Base-by-base conservation (phyloP, 1,139 yeast species). In the Komagataea norvegica region DNA sequence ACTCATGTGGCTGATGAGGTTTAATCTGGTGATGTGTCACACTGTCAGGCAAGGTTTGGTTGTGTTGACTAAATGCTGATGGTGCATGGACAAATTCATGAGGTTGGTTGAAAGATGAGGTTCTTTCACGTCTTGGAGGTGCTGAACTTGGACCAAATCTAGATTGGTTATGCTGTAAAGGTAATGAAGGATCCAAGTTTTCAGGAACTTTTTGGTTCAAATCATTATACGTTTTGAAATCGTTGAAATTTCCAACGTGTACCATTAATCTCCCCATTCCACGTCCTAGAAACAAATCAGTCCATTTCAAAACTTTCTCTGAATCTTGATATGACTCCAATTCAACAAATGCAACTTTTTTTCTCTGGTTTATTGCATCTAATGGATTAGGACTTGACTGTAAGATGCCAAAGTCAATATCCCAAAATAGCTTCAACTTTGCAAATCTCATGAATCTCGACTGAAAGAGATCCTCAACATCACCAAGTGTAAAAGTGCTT, bases 281-380 rank as follows among this genome's bases (percentile, higher is more conserved):
- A 13, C 41, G 33, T 1, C 45, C 51, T n/a, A 51, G 22, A 32
- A 33, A 40, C 9, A 49, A 25, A 31, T 48, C 52, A 25, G 24
- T 31, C 57, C 57, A 49, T 33, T 45, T 47, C 35, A 60, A 38
- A 23, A 62, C 62, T 44, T 63, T 74, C 29, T 64, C 60, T 53
- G 72, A 58, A 45, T 77, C 83, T 21, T 64, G 64, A 25, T 61
- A 59, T 8, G 70, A 59, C 19, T 60, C 57, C 43, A 78, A 59
- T 54, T 79, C 85, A 5, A 77, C 81, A 59, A 78, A 78, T 6
- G 82, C 77, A n/a, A 75, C 75, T 51, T 74, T 77, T 41, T 64
- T 66, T 27, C 51, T 55, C 28, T 54, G 52, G 34, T 59, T 59
- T 33, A 62, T 52, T 22, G 59, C 47, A 21, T 54, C 58, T 13